A percentile compares a stretch with the other conserved stretches of the same genome.
Evolutionary conservation across 2,329 filamentous ascomycete species (phyloP).

Genomic region (Drechslera avenae): DNA sequence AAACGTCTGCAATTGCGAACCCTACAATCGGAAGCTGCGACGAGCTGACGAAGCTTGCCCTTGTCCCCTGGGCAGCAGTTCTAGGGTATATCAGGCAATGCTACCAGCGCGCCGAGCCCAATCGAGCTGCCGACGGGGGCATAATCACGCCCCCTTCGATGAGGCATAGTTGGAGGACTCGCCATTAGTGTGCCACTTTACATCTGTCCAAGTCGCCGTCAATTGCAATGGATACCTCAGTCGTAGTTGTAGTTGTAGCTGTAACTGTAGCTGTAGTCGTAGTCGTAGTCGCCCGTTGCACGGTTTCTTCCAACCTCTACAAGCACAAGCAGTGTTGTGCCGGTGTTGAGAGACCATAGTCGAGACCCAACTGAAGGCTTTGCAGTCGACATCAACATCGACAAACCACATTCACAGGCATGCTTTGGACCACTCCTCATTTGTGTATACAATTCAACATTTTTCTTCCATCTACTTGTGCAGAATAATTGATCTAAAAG

Average conservation of each 20-base stretch:
- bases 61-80: constrained; percentile 9
- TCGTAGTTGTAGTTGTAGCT: too few relatives aligned
- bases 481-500: constrained; percentile 42
- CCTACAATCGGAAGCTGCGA: neutral
- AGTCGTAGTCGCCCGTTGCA: too few relatives aligned
- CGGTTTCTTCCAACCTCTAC: too few relatives aligned
- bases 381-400: too few relatives aligned
- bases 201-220: neutral
- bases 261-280: too few relatives aligned
- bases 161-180: too few relatives aligned
- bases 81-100: constrained; percentile 9
- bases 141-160: neutral
- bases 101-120: neutral
- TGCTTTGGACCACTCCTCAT: neutral
- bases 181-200: neutral
- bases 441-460: constrained; percentile 3
- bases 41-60: constrained; percentile 9
- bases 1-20: neutral
- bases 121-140: constrained; percentile 2
- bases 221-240: too few relatives aligned
- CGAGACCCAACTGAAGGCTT: too few relatives aligned
- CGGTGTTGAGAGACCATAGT: too few relatives aligned
- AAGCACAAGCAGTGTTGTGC: too few relatives aligned
- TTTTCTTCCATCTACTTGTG: constrained; percentile 42
- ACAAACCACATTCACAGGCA: neutral